Percentiles rank a stretch among this genome's conserved stretches.
phyloP scores from a whole-genome alignment of 441 rosid genomes.

The Gossypium davidsonii region DNA sequence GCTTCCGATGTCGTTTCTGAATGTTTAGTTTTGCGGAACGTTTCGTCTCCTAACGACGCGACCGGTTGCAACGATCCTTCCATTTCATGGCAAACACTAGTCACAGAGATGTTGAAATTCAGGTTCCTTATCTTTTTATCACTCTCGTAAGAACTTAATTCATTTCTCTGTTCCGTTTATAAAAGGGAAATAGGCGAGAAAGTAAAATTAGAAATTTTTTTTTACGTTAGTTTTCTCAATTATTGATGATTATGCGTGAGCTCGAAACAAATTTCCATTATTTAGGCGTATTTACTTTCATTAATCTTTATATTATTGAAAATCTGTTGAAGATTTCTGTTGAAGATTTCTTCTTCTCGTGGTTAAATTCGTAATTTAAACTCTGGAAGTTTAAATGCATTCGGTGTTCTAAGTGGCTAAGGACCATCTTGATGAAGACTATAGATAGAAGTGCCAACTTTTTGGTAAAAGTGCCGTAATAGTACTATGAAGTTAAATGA shows the following conservation, averaged over 20 bases:
- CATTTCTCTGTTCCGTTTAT: neutral
- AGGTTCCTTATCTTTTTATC: conserved; percentile 29
- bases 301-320: neutral
- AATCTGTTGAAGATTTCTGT: neutral
- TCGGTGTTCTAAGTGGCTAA: neutral
- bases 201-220: neutral
- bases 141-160: neutral
- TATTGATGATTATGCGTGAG: neutral
- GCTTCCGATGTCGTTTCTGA: conserved; percentile 32
- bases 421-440: neutral
- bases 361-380: neutral
- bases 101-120: conserved; percentile 39
- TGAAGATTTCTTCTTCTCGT: neutral
- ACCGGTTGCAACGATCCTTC: conserved; percentile 49
- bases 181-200: neutral
- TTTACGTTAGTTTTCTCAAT: neutral
- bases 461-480: neutral
- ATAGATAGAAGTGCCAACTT: neutral
- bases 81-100: conserved; percentile 39
- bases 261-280: neutral
- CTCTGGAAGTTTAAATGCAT: neutral
- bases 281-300: neutral
- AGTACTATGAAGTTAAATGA: neutral
- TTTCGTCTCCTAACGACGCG: conserved; percentile 31
- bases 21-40: conserved; percentile 27